These are phyloP conservation scores for Pseudocercospora cruenta DNA, from an alignment of 2,329 filamentous ascomycete genomes.

Conservation along the genomic window DNA sequence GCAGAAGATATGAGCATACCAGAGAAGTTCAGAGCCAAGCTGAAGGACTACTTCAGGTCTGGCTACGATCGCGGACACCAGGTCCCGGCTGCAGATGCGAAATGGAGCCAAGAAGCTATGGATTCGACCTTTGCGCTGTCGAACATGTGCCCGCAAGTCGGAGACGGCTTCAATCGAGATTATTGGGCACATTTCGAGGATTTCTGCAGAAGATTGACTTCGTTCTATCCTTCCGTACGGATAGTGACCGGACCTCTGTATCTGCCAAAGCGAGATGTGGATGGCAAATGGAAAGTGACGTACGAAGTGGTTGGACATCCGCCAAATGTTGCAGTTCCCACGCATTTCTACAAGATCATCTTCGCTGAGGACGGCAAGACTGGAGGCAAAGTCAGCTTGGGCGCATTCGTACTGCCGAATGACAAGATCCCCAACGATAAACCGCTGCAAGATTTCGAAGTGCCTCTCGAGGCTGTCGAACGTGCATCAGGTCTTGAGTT, in stretches of 20 bases:
- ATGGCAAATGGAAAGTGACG: constrained; percentile 92
- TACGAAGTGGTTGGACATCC: constrained; percentile 96
- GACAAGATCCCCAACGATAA: constrained; percentile 85
- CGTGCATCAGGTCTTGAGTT: constrained; percentile 91
- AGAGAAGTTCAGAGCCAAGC: constrained; percentile 80
- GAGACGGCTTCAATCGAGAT: constrained; percentile 96
- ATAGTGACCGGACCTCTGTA: constrained; percentile 94
- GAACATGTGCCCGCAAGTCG: constrained; percentile 99
- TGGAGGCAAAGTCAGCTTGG: constrained; percentile 77
- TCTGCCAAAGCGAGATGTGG: constrained; percentile 78
- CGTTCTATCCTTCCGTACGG: constrained; percentile 80
- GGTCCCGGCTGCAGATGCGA: constrained; percentile 92
- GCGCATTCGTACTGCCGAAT: constrained; percentile 94
- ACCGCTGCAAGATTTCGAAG: constrained; percentile 88
- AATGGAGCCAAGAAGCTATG: constrained; percentile 94
- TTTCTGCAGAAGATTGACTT: constrained; percentile 84
- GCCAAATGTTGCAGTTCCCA: constrained; percentile 92
- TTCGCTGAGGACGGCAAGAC: constrained; percentile 80
- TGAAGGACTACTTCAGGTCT: constrained; percentile 92
- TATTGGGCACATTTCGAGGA: constrained; percentile 99
- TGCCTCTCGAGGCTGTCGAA: constrained; percentile 90
- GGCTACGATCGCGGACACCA: constrained; percentile 97
- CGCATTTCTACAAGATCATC: constrained; percentile 99
- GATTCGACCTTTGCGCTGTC: constrained; percentile 89
- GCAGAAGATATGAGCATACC: constrained; percentile 80